phyloP scores from a whole-genome alignment of 441 rosid genomes.

The Populus hybrid region DNA sequence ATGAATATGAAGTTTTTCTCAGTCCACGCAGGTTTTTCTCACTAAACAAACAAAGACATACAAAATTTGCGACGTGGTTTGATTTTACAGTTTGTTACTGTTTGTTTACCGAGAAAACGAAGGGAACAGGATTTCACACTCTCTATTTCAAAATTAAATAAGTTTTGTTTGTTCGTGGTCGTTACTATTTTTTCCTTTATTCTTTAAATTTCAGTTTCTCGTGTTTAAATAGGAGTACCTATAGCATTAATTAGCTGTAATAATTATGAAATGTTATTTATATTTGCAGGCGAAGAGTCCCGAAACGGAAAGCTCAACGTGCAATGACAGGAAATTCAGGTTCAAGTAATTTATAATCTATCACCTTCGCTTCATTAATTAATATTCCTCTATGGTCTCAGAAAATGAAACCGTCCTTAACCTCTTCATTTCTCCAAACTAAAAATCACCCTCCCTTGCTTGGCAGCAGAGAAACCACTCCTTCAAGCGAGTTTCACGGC shows the following conservation, averaged over 20 bases:
- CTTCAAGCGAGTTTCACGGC: conserved; percentile 30
- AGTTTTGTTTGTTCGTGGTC: not conserved
- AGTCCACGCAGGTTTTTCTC: not conserved
- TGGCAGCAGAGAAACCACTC: conserved; percentile 34
- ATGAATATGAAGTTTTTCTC: not conserved
- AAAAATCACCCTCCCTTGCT: not conserved
- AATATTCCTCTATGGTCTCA: not conserved
- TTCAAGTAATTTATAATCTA: conserved; percentile 6
- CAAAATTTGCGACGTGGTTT: not conserved
- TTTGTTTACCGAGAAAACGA: not conserved
- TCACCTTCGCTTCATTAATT: conserved; percentile 1
- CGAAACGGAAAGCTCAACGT: conserved; percentile 59
- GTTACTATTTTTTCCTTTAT: not conserved
- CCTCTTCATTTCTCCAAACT: conserved; percentile 7
- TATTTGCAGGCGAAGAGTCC: conserved; percentile 44
- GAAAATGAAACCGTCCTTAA: not conserved
- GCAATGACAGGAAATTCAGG: conserved; percentile 57
- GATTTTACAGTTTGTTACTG: not conserved
- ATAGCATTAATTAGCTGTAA: not conserved
- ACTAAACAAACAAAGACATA: not conserved
- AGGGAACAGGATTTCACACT: not conserved
- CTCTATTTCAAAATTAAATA: not conserved
- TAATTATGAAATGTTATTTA: not conserved
- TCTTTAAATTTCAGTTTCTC: conserved; percentile 6
- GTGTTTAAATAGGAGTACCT: conserved; percentile 5